Percentiles rank a stretch among this genome's conserved stretches.
phyloP scores from a whole-genome alignment of 495 filamentous ascomycete genomes.

The Aspergillus haitiensis region DNA sequence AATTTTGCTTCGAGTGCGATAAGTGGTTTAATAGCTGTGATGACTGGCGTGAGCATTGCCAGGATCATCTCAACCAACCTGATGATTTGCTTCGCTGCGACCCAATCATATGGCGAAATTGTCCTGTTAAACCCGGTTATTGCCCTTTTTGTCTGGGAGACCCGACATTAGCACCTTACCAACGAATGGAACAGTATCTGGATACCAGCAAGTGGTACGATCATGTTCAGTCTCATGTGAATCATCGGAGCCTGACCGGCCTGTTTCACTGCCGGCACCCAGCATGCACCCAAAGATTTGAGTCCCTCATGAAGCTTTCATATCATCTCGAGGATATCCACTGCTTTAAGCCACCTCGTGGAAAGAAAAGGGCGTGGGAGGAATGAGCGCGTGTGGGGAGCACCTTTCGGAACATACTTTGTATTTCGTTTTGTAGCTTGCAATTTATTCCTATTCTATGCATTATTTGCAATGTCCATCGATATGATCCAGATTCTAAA shows the following conservation, averaged over 20 bases:
- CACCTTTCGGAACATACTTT: not conserved
- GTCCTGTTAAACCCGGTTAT: slow-evolving; percentile 8
- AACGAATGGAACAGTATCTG: slow-evolving; percentile 9
- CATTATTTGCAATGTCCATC: too few relatives aligned
- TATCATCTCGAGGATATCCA: slow-evolving; percentile 11
- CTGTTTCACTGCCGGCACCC: slow-evolving; percentile 10
- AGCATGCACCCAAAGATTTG: slow-evolving; percentile 4
- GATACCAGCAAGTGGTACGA: slow-evolving; percentile 7
- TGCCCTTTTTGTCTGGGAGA: slow-evolving; percentile 15
- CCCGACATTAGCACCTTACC: not conserved
- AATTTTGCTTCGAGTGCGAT: slow-evolving; percentile 22
- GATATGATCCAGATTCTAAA: too few relatives aligned
- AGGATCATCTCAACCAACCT: slow-evolving; percentile 8
- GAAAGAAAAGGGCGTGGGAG: slow-evolving; percentile 1
- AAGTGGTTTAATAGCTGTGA: slow-evolving; percentile 16
- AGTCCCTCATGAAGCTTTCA: not conserved
- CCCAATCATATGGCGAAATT: slow-evolving; percentile 7
- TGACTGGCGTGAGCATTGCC: slow-evolving; percentile 11
- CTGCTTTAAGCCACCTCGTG: slow-evolving; percentile 8
- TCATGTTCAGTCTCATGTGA: slow-evolving; percentile 10
- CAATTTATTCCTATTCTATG: too few relatives aligned
- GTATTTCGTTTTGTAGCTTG: not conserved
- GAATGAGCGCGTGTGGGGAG: not conserved
- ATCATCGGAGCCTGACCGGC: not conserved
- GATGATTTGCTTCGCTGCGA: slow-evolving; percentile 8